Evolutionary conservation across 2,329 filamentous ascomycete genomes (phyloP).

Genomic region (Cladosporium oxysporum): DNA sequence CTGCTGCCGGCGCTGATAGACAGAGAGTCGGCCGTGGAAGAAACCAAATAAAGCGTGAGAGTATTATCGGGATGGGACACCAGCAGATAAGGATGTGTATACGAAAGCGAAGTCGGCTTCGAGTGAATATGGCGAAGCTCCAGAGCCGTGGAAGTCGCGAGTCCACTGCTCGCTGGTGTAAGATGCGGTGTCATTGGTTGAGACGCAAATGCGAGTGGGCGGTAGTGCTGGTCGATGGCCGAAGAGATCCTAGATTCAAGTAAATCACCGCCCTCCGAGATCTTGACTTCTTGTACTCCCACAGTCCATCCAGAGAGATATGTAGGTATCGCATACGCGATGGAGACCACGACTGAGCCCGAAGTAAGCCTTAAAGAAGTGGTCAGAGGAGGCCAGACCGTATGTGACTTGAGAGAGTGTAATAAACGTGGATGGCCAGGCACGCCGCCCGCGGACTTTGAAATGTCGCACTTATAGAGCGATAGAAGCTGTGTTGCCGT

Average conservation of each 20-base stretch:
- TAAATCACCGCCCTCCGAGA: conserved; percentile 54
- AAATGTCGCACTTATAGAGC: conserved; percentile 65
- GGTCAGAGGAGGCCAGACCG: conserved; percentile 74
- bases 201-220: conserved; percentile 39
- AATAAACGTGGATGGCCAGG: conserved; percentile 59
- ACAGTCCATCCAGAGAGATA: conserved; percentile 80
- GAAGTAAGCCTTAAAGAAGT: conserved; percentile 74
- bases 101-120: conserved; percentile 54
- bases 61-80: conserved; percentile 86
- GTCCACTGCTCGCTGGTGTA: conserved; percentile 21
- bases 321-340: conserved; percentile 82
- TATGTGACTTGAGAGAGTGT: conserved; percentile 78
- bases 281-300: conserved; percentile 84
- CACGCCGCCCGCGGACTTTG: conserved; percentile 26
- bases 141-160: conserved; percentile 24
- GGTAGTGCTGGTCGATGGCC: conserved; percentile 52
- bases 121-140: conserved; percentile 39
- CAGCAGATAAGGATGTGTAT: conserved; percentile 78
- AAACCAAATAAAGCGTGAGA: conserved; percentile 77
- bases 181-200: conserved; percentile 34
- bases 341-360: conserved; percentile 70
- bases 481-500: conserved; percentile 73
- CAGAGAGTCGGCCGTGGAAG: conserved; percentile 65
- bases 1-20: conserved; percentile 72
- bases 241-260: conserved; percentile 53